Conservation (phyloP, 2,329 filamentous ascomycete species). For the Myrmaecium sp. region DNA sequence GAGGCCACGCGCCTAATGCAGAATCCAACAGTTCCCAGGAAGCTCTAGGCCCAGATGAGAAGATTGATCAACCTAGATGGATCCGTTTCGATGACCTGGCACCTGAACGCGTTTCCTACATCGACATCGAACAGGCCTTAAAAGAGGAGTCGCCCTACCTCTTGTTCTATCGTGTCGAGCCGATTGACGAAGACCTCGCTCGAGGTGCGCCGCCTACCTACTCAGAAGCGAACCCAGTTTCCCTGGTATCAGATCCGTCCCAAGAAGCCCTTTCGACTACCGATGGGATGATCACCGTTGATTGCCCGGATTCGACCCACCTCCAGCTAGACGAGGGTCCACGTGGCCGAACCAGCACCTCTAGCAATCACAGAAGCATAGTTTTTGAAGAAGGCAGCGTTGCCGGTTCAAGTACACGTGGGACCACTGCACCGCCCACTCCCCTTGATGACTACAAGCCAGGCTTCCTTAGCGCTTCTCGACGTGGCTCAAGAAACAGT, state of each 20-base stretch:
- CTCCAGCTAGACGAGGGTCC: slow-evolving; percentile 8
- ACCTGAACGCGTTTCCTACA: slow-evolving; percentile 50
- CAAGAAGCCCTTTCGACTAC: slow-evolving; percentile 1
- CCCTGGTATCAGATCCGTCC: slow-evolving; percentile 4
- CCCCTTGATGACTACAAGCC: slow-evolving; percentile 24
- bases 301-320: slow-evolving; percentile 7
- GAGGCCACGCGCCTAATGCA: slow-evolving; percentile 45
- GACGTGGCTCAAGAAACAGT: slow-evolving; percentile 16
- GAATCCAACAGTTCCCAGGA: slow-evolving; percentile 27
- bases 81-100: slow-evolving; percentile 84
- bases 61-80: slow-evolving; percentile 52
- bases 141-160: slow-evolving; percentile 85
- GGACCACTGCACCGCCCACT: slow-evolving; percentile 21
- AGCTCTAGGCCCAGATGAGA: slow-evolving; percentile 38
- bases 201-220: slow-evolving; percentile 22
- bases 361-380: slow-evolving; percentile 23
- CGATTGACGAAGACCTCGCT: slow-evolving; percentile 53
- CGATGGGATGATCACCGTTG: not conserved
- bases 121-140: slow-evolving; percentile 64
- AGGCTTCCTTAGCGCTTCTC: slow-evolving; percentile 15
- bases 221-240: slow-evolving; percentile 18
- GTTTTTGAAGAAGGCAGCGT: slow-evolving; percentile 22
- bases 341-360: slow-evolving; percentile 17
- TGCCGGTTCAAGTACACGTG: slow-evolving; percentile 13
- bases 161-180: slow-evolving; percentile 86